These are phyloP conservation scores for Cenchrus americanus DNA, from an alignment of 176 grass and related monocot genomes.

Conservation along the genomic window DNA sequence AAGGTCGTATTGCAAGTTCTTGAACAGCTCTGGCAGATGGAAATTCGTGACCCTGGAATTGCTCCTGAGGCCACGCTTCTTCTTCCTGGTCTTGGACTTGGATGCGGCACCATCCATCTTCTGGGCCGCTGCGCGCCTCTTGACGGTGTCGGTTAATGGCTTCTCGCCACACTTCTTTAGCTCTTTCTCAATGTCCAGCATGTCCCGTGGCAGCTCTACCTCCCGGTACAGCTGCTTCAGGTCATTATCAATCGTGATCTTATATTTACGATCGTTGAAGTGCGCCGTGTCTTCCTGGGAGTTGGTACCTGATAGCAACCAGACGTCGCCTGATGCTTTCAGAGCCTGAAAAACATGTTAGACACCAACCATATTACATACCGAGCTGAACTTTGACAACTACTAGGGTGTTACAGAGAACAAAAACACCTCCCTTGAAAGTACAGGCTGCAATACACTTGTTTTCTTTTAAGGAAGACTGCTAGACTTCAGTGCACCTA, in stretches of 20 bases:
- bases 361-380: background rate
- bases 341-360: slow-evolving; percentile 50
- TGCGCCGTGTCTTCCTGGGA: slow-evolving; percentile 62
- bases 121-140: slow-evolving; percentile 49
- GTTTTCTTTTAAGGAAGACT: too few relatives aligned
- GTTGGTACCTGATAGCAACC: slow-evolving; percentile 59
- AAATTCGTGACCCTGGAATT: slow-evolving; percentile 69
- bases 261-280: slow-evolving; percentile 55
- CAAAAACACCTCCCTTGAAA: background rate
- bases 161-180: slow-evolving; percentile 73
- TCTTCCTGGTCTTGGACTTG: slow-evolving; percentile 67
- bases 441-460: background rate
- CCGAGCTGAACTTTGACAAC: background rate
- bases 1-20: slow-evolving; percentile 11
- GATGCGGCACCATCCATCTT: slow-evolving; percentile 28
- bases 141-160: slow-evolving; percentile 63
- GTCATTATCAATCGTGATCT: slow-evolving; percentile 55
- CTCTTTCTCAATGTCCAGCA: slow-evolving; percentile 83
- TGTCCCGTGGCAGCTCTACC: slow-evolving; percentile 67
- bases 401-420: background rate
- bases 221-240: slow-evolving; percentile 50
- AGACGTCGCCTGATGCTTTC: slow-evolving; percentile 54
- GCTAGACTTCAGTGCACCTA: background rate
- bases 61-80: slow-evolving; percentile 51
- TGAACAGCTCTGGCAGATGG: slow-evolving; percentile 79